phyloP scores from a whole-genome alignment of 345 rosid species.

The Hevea brasiliensis region DNA sequence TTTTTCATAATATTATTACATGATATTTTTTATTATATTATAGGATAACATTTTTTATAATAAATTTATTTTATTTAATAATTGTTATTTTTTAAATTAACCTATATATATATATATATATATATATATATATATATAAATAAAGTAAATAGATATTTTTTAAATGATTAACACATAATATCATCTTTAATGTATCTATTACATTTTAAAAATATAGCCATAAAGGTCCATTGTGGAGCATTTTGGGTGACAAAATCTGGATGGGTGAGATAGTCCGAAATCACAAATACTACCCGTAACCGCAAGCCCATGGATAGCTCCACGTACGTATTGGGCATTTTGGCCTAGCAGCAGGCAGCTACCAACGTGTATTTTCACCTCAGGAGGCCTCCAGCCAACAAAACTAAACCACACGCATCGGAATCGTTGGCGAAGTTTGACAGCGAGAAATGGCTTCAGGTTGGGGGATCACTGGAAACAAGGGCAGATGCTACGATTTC shows the following conservation, averaged over 20 bases:
- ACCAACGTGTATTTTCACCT: neutral
- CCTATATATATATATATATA: no score
- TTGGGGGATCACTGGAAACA: conserved; percentile 96
- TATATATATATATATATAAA: no score
- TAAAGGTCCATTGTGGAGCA: no score
- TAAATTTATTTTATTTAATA: no score
- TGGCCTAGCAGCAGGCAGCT: neutral
- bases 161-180: no score
- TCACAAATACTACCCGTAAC: neutral
- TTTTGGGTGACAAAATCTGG: neutral
- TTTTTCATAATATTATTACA: no score
- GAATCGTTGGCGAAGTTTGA: neutral
- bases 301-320: conserved; percentile 1
- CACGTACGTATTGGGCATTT: neutral
- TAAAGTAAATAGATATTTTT: no score
- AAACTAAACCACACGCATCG: neutral
- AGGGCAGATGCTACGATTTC: conserved; percentile 98
- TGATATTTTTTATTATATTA: no score
- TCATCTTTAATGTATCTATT: no score
- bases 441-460: conserved; percentile 71
- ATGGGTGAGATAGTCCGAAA: neutral
- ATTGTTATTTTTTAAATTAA: no score
- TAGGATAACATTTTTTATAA: no score
- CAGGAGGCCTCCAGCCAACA: neutral
- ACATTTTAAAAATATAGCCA: no score